A percentile compares a stretch with the other conserved stretches of the same genome.
Conservation (phyloP, 2,329 filamentous ascomycete genomes). For the Bipolaris oryzae region DNA sequence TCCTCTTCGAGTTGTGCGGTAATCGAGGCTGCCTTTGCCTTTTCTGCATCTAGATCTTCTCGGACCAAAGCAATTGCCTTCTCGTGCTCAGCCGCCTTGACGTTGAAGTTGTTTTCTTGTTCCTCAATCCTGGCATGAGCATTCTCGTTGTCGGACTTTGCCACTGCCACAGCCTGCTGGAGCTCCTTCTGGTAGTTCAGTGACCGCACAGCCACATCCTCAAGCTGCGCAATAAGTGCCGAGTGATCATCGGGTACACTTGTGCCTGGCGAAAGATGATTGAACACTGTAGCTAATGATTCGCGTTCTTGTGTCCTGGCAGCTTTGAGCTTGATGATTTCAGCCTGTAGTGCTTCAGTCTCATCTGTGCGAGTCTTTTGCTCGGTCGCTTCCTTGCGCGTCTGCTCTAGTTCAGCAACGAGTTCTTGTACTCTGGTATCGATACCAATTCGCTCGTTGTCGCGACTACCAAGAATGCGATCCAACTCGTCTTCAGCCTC, state of each 20-base stretch:
- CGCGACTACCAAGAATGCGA: conserved; percentile 78
- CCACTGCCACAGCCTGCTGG: conserved; percentile 54
- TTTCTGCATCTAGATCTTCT: conserved; percentile 56
- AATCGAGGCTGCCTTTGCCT: conserved; percentile 54
- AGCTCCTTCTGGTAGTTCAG: conserved; percentile 54
- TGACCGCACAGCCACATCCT: conserved; percentile 52
- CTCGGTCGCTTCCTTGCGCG: conserved; percentile 57
- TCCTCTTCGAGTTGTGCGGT: conserved; percentile 66
- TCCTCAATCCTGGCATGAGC: conserved; percentile 49
- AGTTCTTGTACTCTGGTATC: conserved; percentile 72
- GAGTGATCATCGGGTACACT: conserved; percentile 47
- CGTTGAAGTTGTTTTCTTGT: conserved; percentile 46
- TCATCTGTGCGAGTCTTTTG: conserved; percentile 54
- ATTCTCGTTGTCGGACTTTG: conserved; percentile 54
- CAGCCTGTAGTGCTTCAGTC: conserved; percentile 60
- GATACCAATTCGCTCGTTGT: conserved; percentile 75
- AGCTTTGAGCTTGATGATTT: conserved; percentile 61
- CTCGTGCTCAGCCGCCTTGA: conserved; percentile 48
- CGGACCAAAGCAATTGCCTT: conserved; percentile 43
- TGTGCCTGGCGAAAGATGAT: conserved; percentile 46
- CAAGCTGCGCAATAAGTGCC: conserved; percentile 51
- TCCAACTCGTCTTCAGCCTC: conserved; percentile 93
- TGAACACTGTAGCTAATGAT: conserved; percentile 44
- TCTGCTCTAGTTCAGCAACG: conserved; percentile 71
- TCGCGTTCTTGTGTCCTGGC: conserved; percentile 35